Evolutionary conservation across 345 rosid genomes (phyloP), one percentile per base, ranked within the genome.

Genomic region (Geranium brycei): DNA sequence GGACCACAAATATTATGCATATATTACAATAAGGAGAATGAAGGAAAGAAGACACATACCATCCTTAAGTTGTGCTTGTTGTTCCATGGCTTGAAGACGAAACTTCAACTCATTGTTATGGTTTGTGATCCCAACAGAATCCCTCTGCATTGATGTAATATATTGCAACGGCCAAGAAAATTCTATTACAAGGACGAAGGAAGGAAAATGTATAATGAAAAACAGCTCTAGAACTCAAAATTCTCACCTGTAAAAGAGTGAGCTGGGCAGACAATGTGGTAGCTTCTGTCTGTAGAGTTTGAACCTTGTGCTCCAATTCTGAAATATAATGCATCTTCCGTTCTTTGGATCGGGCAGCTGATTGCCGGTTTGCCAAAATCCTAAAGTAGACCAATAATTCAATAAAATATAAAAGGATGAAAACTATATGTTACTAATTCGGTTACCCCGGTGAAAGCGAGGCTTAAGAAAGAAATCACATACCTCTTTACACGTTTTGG

Each of bases 41-140:
- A 51, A 16, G 19, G 31, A 47, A 55, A 2, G 11, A 31, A 32
- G 16, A 16, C 19, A 4, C 53, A 63, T 86, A 91, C 98, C 98
- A 72, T 91, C 91, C 7, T 96, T 85, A 57, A 91, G 98, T 60
- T 85, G 85, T 13, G 93, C 98, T 68, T 91, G 98, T 72, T 91
- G 98, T 64, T 91, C 98, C 98, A 89, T 87, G 72, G 98, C 93
- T 83, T 89, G 93, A 66, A 91, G 95, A 64, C 96, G 91, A 68
- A 89, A 92, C 75, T 92, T 92, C 64, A 92, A 72, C 73, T 92
- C 98, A 53, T 87, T 92, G 75, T 92, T 92, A 77, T 87, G 96
- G 71, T 82, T 89, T 57, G 96, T 85, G 58, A 89, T 89, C 69
- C 95, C 98, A 59, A 82, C 84, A 66, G 91, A 89, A 77, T 91